These are phyloP conservation scores for Cyclotella baltica DNA, from an alignment of 108 stramenopile species.

Conservation along the genomic window DNA sequence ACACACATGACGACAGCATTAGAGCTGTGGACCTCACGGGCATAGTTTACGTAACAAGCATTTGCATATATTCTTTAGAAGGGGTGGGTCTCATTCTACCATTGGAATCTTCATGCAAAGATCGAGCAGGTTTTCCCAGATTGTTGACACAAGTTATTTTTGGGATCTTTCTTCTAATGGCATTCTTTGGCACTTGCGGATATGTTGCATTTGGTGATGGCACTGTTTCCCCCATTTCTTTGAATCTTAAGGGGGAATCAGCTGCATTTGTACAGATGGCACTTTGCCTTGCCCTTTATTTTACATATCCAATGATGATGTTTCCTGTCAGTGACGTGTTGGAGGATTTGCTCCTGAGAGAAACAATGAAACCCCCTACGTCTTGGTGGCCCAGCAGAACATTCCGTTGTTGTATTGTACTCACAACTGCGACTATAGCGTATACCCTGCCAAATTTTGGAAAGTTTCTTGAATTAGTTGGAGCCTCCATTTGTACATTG, in stretches of 20 bases:
- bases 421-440: conserved; percentile 65
- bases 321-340: conserved; percentile 71
- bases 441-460: conserved; percentile 77
- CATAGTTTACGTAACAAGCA: conserved; percentile 65
- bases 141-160: conserved; percentile 54
- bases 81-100: conserved; percentile 76
- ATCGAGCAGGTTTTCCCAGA: conserved; percentile 58
- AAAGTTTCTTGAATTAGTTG: conserved; percentile 73
- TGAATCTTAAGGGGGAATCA: conserved; percentile 62
- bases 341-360: conserved; percentile 40
- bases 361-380: conserved; percentile 35
- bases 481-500: conserved; percentile 74
- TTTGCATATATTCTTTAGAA: conserved; percentile 82
- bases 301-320: conserved; percentile 90
- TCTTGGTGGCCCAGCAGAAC: conserved; percentile 18
- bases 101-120: conserved; percentile 58
- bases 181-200: conserved; percentile 71
- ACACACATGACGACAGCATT: conserved; percentile 50
- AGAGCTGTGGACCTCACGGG: conserved; percentile 56
- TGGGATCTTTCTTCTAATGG: conserved; percentile 73
- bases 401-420: conserved; percentile 56
- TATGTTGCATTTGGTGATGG: conserved; percentile 69
- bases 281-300: conserved; percentile 72
- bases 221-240: conserved; percentile 73
- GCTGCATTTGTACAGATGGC: conserved; percentile 77